Evolutionary conservation across 306 rosid species (phyloP), one percentile per base, ranked within the genome.

Genomic region (Citrullus colocynthis): DNA sequence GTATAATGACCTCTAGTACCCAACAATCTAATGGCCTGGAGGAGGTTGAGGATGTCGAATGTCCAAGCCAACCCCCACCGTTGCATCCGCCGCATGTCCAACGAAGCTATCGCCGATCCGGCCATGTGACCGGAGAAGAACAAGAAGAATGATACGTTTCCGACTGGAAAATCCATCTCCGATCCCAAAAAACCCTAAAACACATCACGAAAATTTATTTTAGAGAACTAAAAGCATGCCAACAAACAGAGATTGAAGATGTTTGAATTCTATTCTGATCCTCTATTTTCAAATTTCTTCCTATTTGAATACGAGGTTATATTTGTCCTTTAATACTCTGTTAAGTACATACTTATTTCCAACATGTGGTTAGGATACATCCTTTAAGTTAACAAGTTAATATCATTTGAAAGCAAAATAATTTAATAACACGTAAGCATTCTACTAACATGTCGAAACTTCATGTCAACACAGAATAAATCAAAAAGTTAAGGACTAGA

Each of bases 1-100:
- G 96, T 94, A 70, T 92, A 94, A 61, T 95, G 98, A 34, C 98
- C 98, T 86, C 98, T 86, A 0, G 97, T 87, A 8, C 95, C 96
- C 16, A 95, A 78, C 82, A 94, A 79, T 79, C 98, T 89, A 77
- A 90, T 84, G 1, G 87, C 76, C 45, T 92, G 97, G 12, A 94
- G 88, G 71, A 86, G 67, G 80, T 94, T 95, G 17, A 95, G 84
- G 7, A 78, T 76, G 81, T 95, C 98, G 30, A 90, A 92, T 1
- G 80, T 81, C 91, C 91, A 83, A 0, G 97, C 97, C 76, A 95
- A 6, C 75, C 83, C 90, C 91, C 86, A 81, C 79, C 98, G 85
- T 64, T 83, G 80, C 90, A 84, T 87, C 74, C 98, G 89, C 37
- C 98, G 86, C 98, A 94, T 92, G 87, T 94, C 98, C 3, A 94